Base-by-base conservation (phyloP, 2,329 filamentous ascomycete genomes). In the Penicillium sp. region DNA sequence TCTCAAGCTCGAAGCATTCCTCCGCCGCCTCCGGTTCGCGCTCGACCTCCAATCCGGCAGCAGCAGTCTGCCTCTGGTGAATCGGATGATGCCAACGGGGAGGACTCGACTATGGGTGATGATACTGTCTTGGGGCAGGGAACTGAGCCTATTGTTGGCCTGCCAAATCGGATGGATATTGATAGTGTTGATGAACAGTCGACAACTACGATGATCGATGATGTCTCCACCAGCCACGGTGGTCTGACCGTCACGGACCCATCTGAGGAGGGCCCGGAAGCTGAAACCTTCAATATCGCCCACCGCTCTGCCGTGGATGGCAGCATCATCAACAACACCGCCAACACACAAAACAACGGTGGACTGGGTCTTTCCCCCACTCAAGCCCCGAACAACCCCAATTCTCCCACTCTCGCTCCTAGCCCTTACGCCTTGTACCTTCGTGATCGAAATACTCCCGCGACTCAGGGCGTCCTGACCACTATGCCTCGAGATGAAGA, bases 401-500 rank as follows among this genome's bases (percentile, higher is more conserved):
- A 90, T 49, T 90, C 91, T 58, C 89, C 91, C n/a, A 85, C 85
- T 31, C 78, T 90, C 64, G 84, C 87, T 8, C 86, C 83, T 56
- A 85, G 89, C 19, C 89, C 85, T 58, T 88, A 95, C 56, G 88
- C 91, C 41, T 85, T 90, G 56, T 95, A 93, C 69, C 83, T 93
- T 26, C 84, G 91, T 50, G 90, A 96, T 66, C 87, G 89, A 37
- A 86, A 88, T 52, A 83, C 86, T 37, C 86, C 90, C 43, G 75
- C 80, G 26, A 85, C 86, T 68, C 84, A 89, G 16, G 87, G 89
- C 64, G 88, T 96, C 66, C 80, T 96, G 31, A 90, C 93, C 27
- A 89, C 92, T 11, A 96, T 98, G 90, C 95, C 95, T 10, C 87
- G 95, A 50, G 95, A 99, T 68, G 95, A 99, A 74, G 95, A 99